A percentile compares a stretch with the other conserved stretches of the same genome.
Evolutionary conservation across 208 protist genomes (phyloP).

Genomic region (Leptomonas seymouri): DNA sequence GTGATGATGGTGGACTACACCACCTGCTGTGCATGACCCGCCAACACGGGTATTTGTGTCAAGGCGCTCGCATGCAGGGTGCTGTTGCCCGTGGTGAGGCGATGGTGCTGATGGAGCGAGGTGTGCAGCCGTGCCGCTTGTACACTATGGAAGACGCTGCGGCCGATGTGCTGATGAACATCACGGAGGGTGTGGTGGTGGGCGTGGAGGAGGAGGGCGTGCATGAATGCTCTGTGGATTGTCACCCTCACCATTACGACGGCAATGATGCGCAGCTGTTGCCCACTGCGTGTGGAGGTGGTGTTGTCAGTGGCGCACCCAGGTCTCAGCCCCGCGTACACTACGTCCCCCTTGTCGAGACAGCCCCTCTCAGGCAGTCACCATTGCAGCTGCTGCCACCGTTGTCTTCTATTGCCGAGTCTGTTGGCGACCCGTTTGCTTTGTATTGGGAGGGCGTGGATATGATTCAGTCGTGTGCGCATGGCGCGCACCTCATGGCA

Average conservation of each 20-base stretch:
- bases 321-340: constrained; percentile 20
- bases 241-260: neutral
- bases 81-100: constrained; percentile 24
- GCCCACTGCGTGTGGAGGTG: neutral
- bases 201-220: constrained; percentile 31
- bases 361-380: neutral
- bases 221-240: neutral
- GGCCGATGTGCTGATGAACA: constrained; percentile 13
- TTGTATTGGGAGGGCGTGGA: constrained; percentile 39
- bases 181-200: constrained; percentile 38
- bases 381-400: neutral
- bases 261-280: neutral
- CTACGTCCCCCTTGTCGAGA: constrained; percentile 24
- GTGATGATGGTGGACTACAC: constrained; percentile 9
- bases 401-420: neutral
- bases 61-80: constrained; percentile 34
- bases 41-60: constrained; percentile 29
- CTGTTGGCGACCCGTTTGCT: constrained; percentile 13
- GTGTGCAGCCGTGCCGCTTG: constrained; percentile 34
- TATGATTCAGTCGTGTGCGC: constrained; percentile 29
- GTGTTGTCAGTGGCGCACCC: neutral
- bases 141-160: constrained; percentile 29
- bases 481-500: constrained; percentile 27
- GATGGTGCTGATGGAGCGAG: constrained; percentile 30
- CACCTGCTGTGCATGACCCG: constrained; percentile 19